phyloP scores from a whole-genome alignment of 2,329 filamentous ascomycete species.

The Uncinocarpus reesii region DNA sequence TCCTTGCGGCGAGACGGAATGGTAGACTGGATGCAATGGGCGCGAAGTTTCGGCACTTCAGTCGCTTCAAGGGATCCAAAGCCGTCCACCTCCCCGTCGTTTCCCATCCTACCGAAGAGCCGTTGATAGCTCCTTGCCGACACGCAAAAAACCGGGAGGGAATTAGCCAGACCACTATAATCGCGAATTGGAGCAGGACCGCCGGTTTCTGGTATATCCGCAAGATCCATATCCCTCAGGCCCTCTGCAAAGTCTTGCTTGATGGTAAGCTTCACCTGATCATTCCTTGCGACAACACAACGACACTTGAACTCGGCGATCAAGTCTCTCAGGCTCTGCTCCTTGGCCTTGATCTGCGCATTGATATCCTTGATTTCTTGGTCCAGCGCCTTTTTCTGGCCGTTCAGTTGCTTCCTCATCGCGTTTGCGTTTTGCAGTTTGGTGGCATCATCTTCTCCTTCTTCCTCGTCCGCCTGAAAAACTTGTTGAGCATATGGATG shows the following conservation, averaged over 20 bases:
- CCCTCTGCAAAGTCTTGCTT: slow-evolving; percentile 50
- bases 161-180: slow-evolving; percentile 47
- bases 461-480: too few species aligned
- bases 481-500: too few species aligned
- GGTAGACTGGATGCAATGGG: slow-evolving; percentile 50
- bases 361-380: not conserved
- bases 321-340: slow-evolving; percentile 19
- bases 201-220: slow-evolving; percentile 40
- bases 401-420: not conserved
- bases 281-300: slow-evolving; percentile 48
- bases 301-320: slow-evolving; percentile 20
- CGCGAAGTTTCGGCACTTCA: slow-evolving; percentile 49
- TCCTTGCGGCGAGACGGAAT: slow-evolving; percentile 38
- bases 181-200: slow-evolving; percentile 43
- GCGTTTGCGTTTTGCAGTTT: not conserved
- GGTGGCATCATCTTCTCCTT: not conserved
- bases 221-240: slow-evolving; percentile 47
- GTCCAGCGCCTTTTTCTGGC: not conserved
- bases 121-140: slow-evolving; percentile 54
- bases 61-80: slow-evolving; percentile 47
- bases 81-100: slow-evolving; percentile 42
- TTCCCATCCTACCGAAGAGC: slow-evolving; percentile 44
- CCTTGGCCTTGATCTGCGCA: not conserved
- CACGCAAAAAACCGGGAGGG: slow-evolving; percentile 55
- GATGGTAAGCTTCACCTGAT: slow-evolving; percentile 46